These are phyloP conservation scores for Schizonepeta tenuifolia DNA, from an alignment of 257 asterid genomes.

Conservation along the genomic window DNA sequence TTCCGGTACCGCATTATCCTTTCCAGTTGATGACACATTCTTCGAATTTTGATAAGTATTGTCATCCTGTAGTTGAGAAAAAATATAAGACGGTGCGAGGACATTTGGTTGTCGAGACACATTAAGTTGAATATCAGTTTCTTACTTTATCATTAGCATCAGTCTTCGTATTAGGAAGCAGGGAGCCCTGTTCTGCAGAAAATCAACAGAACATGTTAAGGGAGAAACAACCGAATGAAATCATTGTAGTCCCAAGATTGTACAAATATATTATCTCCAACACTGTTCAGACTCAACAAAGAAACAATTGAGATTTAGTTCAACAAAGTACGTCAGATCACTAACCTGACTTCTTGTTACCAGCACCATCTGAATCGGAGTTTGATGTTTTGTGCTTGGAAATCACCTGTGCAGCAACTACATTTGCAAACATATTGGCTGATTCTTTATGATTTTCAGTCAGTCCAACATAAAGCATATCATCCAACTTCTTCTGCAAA, in stretches of 20 bases:
- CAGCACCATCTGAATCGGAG: constrained; percentile 41
- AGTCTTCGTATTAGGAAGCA: constrained; percentile 32
- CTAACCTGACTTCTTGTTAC: constrained; percentile 56
- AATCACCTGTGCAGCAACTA: constrained; percentile 92
- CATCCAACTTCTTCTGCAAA: constrained; percentile 89
- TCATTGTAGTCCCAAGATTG: constrained; percentile 1
- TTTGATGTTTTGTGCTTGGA: constrained; percentile 60
- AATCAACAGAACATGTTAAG: constrained; percentile 38
- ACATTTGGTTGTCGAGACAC: constrained; percentile 16
- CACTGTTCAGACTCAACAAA: not conserved
- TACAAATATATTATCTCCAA: constrained; percentile 3
- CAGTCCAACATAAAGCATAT: constrained; percentile 91
- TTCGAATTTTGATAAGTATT: constrained; percentile 38
- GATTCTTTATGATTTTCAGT: constrained; percentile 96
- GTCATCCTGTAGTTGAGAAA: constrained; percentile 47
- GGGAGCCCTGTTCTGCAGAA: constrained; percentile 61
- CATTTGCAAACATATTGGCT: constrained; percentile 84
- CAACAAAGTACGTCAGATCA: constrained; percentile 2
- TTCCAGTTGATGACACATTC: constrained; percentile 42
- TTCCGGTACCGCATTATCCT: constrained; percentile 41
- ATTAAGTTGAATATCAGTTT: constrained; percentile 32
- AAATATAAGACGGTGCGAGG: constrained; percentile 31
- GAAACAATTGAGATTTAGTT: constrained; percentile 8
- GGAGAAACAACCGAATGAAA: constrained; percentile 6
- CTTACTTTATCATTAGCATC: constrained; percentile 53